A percentile compares a stretch with the other conserved stretches of the same genome.
Conservation (phyloP, 495 filamentous ascomycete species). For the Hypoxylon intermedium region DNA sequence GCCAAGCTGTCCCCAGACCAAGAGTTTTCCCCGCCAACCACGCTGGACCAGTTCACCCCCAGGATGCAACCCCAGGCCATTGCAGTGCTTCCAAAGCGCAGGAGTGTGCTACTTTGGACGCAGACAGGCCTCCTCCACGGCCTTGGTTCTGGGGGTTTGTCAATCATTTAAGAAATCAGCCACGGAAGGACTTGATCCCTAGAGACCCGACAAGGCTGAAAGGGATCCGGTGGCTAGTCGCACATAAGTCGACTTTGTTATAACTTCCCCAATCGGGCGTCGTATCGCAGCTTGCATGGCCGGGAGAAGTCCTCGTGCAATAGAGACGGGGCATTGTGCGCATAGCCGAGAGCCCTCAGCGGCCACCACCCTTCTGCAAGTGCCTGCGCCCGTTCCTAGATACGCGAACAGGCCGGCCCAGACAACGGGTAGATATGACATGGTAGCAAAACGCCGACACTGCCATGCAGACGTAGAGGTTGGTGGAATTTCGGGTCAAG, state of each 20-base stretch:
- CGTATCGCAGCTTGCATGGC: constrained; percentile 41
- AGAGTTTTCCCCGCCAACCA: constrained; percentile 44
- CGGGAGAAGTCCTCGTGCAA: constrained; percentile 44
- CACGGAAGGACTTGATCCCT: constrained; percentile 40
- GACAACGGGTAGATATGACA: constrained; percentile 39
- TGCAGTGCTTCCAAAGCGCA: constrained; percentile 30
- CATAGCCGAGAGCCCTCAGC: constrained; percentile 38
- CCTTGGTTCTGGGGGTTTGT: constrained; percentile 31
- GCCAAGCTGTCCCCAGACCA: constrained; percentile 42
- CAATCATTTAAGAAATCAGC: constrained; percentile 41
- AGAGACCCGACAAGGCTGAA: constrained; percentile 43
- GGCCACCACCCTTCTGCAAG: constrained; percentile 35
- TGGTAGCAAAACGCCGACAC: constrained; percentile 13
- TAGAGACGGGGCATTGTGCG: constrained; percentile 32
- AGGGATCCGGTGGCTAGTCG: constrained; percentile 35
- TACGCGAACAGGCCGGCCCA: constrained; percentile 39
- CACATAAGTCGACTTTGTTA: constrained; percentile 9
- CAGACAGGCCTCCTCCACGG: constrained; percentile 17
- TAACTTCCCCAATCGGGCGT: constrained; percentile 35
- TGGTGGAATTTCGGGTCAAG: constrained; percentile 21
- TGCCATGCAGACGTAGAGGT: constrained; percentile 20
- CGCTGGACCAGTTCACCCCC: constrained; percentile 25
- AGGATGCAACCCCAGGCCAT: constrained; percentile 33
- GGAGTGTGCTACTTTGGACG: constrained; percentile 19
- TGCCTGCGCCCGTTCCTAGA: constrained; percentile 30